Conservation (phyloP, 768 basidiomycete species). For the Kwoniella dendrophila region DNA sequence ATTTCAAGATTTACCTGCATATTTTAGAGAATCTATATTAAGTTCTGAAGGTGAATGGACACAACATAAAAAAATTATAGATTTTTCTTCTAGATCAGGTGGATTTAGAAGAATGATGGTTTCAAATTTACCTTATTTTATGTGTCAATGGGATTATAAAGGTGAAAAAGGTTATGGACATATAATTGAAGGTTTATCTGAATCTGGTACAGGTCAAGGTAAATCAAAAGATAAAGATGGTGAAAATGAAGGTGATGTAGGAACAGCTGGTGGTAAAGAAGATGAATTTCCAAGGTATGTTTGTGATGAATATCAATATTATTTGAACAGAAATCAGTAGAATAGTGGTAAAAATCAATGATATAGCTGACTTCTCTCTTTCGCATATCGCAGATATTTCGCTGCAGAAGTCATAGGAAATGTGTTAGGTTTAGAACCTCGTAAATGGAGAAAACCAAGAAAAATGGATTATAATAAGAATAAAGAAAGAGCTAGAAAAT, state of each 20-base stretch:
- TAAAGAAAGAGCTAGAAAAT: constrained; percentile 68
- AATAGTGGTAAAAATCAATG: no score
- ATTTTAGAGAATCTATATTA: constrained; percentile 95
- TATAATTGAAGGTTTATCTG: constrained; percentile 85
- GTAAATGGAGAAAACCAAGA: constrained; percentile 80
- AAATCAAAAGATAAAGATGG: constrained; percentile 59
- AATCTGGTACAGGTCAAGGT: constrained; percentile 54
- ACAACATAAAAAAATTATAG: constrained; percentile 94
- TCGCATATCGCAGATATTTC: constrained; percentile 69
- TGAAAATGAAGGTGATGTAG: constrained; percentile 65
- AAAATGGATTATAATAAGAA: constrained; percentile 71
- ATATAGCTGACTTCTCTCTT: no score
- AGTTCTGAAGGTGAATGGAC: constrained; percentile 96
- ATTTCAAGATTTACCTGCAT: constrained; percentile 84
- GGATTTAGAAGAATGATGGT: constrained; percentile 96
- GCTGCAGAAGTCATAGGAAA: constrained; percentile 94
- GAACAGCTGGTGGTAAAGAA: constrained; percentile 75
- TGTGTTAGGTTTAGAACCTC: constrained; percentile 79
- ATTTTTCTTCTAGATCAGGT: constrained; percentile 84
- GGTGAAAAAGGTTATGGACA: constrained; percentile 98
- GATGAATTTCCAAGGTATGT: constrained; percentile 84
- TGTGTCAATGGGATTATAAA: constrained; percentile 97
- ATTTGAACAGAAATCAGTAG: no score
- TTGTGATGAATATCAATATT: neutral
- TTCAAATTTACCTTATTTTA: constrained; percentile 95